A percentile compares a stretch with the other conserved stretches of the same genome.
These are phyloP conservation scores for Microthlaspi erraticum DNA, from an alignment of 345 rosid genomes.

Conservation along the genomic window DNA sequence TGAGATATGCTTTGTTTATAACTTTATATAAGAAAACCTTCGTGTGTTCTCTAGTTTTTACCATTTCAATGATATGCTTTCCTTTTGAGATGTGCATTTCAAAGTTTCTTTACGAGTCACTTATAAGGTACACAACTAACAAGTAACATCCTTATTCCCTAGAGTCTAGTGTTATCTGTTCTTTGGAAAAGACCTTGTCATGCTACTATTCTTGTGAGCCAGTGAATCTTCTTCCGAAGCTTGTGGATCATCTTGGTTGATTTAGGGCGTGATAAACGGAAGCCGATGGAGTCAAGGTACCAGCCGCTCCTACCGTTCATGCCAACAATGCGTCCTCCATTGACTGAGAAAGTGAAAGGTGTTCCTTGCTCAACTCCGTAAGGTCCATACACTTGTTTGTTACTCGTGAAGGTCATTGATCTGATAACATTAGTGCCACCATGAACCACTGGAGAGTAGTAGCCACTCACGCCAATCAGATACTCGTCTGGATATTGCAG, in stretches of 20 bases:
- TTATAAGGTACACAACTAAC: constrained; percentile 21
- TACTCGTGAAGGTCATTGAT: constrained; percentile 70
- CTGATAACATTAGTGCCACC: constrained; percentile 71
- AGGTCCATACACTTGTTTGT: constrained; percentile 67
- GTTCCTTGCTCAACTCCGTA: constrained; percentile 76
- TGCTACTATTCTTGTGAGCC: constrained; percentile 51
- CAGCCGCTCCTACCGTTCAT: constrained; percentile 73
- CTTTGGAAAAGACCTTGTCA: constrained; percentile 1
- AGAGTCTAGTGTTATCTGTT: constrained; percentile 16
- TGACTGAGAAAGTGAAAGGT: constrained; percentile 63
- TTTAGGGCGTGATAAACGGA: constrained; percentile 54
- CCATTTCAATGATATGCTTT: constrained; percentile 20
- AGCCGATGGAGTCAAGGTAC: constrained; percentile 76
- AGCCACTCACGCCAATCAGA: constrained; percentile 61
- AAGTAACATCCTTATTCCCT: constrained; percentile 24
- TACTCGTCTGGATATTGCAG: constrained; percentile 77
- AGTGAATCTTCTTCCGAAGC: constrained; percentile 55
- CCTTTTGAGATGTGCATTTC: constrained; percentile 30
- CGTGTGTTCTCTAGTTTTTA: constrained; percentile 22
- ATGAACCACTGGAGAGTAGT: constrained; percentile 59
- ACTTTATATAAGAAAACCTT: constrained; percentile 26
- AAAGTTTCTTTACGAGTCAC: neutral
- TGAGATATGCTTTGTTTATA: constrained; percentile 38
- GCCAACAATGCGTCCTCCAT: constrained; percentile 65
- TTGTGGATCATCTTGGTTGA: constrained; percentile 55